Evolutionary conservation across 257 asterid species (phyloP).

Genomic region (Przewalskia tangutica): DNA sequence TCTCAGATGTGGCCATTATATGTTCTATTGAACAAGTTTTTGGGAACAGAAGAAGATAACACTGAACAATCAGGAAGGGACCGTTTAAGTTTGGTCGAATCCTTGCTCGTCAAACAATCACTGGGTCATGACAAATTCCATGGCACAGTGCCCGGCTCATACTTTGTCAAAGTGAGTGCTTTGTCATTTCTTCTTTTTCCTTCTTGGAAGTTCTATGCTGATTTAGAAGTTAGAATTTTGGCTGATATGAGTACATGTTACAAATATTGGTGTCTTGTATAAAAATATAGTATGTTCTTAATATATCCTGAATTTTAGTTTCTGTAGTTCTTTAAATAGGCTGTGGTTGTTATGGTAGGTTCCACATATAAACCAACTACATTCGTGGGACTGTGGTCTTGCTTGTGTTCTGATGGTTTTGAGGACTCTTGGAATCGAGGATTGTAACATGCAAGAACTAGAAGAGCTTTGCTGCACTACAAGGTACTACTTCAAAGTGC

Average conservation of each 20-base stretch:
- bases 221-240: neutral
- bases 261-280: neutral
- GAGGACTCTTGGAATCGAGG: slow-evolving; percentile 47
- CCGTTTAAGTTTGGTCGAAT: slow-evolving; percentile 30
- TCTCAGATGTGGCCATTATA: slow-evolving; percentile 63
- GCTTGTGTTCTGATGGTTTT: slow-evolving; percentile 88
- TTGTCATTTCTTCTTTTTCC: neutral
- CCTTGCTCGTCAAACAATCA: slow-evolving; percentile 32
- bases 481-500: slow-evolving; percentile 31
- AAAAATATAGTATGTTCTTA: neutral
- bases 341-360: slow-evolving; percentile 27
- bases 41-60: slow-evolving; percentile 53
- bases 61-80: slow-evolving; percentile 25
- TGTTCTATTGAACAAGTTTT: slow-evolving; percentile 56
- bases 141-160: slow-evolving; percentile 21
- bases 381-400: slow-evolving; percentile 93
- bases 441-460: slow-evolving; percentile 45
- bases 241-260: neutral
- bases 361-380: slow-evolving; percentile 76
- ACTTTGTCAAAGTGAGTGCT: slow-evolving; percentile 45
- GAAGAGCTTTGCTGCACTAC: slow-evolving; percentile 62
- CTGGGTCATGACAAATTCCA: slow-evolving; percentile 2
- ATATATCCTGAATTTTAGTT: neutral
- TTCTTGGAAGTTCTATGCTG: neutral
- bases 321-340: neutral